These are phyloP conservation scores for Physcomitrium patens DNA, from an alignment of 225 moss, liverwort and hornwort species.

Conservation along the genomic window DNA sequence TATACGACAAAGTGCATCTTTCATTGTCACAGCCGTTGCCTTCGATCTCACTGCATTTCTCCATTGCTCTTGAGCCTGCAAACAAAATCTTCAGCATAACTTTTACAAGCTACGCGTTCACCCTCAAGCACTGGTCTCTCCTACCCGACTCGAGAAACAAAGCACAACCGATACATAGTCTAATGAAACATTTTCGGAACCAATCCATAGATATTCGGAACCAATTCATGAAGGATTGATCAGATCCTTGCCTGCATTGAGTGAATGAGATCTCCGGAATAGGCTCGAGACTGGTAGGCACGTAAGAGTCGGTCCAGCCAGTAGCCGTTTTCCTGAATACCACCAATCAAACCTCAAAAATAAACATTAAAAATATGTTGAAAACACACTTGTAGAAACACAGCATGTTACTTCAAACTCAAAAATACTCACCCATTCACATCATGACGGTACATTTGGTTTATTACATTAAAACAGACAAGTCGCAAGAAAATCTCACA, in stretches of 20 bases:
- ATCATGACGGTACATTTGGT: constrained; percentile 2
- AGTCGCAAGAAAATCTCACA: not conserved
- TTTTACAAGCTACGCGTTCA: constrained; percentile 16
- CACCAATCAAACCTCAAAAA: constrained; percentile 24
- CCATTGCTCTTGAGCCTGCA: constrained; percentile 95
- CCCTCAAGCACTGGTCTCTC: too few species aligned
- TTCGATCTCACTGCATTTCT: constrained; percentile 76
- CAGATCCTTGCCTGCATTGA: constrained; percentile 74
- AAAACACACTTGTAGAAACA: not conserved
- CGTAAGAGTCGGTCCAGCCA: constrained; percentile 91
- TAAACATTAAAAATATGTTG: not conserved
- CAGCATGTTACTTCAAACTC: not conserved
- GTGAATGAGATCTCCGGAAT: constrained; percentile 79
- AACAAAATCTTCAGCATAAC: constrained; percentile 20
- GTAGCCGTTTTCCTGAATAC: constrained; percentile 81
- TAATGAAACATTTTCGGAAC: not conserved
- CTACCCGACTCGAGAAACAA: too few species aligned
- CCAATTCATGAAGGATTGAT: not conserved
- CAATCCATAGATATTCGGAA: constrained; percentile 13
- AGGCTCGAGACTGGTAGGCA: constrained; percentile 93
- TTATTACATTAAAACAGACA: constrained; percentile 16
- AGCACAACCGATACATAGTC: too few species aligned
- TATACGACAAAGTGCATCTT: constrained; percentile 84
- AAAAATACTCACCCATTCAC: not conserved
- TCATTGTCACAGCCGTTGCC: constrained; percentile 65